Percentiles rank a stretch among this genome's conserved stretches.
phyloP scores from a whole-genome alignment of 2,329 filamentous ascomycete species.

The Gnomoniopsis sp. region DNA sequence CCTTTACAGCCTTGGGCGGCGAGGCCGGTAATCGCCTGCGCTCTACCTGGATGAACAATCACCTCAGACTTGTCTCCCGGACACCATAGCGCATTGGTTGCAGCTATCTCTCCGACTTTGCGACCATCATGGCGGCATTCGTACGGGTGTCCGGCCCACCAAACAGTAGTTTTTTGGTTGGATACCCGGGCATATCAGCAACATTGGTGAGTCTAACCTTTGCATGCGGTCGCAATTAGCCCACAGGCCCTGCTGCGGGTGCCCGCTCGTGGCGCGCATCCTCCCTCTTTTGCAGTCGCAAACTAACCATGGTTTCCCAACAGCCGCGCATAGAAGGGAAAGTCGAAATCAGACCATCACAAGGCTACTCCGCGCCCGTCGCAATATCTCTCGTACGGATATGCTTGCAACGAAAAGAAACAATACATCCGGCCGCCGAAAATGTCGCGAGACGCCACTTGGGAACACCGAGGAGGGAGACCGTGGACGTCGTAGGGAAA shows the following conservation, averaged over 20 bases:
- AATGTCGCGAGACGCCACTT: conserved; percentile 90
- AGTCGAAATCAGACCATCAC: conserved; percentile 87
- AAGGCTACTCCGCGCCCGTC: conserved; percentile 84
- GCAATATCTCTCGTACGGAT: conserved; percentile 91
- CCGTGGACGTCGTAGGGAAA: conserved; percentile 89
- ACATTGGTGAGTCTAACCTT: conserved; percentile 70
- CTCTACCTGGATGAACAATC: conserved; percentile 24
- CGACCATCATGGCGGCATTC: conserved; percentile 63
- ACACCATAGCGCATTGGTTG: conserved; percentile 6
- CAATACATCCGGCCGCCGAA: conserved; percentile 93
- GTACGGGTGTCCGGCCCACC: conserved; percentile 96
- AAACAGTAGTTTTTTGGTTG: conserved; percentile 94
- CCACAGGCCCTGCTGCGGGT: background rate
- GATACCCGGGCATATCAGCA: conserved; percentile 96
- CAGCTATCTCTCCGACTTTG: conserved; percentile 6
- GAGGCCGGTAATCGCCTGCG: conserved; percentile 20
- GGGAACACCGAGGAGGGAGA: conserved; percentile 84
- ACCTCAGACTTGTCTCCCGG: conserved; percentile 21
- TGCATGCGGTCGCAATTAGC: conserved; percentile 8
- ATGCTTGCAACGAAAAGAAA: conserved; percentile 88
- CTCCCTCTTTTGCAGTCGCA: conserved; percentile 12
- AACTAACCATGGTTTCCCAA: conserved; percentile 21
- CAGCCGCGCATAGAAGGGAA: conserved; percentile 97
- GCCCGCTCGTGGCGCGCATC: conserved; percentile 5
- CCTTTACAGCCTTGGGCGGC: conserved; percentile 22